Base-by-base conservation (phyloP, 2,329 filamentous ascomycete genomes). In the Dryadomyces quercivorus region DNA sequence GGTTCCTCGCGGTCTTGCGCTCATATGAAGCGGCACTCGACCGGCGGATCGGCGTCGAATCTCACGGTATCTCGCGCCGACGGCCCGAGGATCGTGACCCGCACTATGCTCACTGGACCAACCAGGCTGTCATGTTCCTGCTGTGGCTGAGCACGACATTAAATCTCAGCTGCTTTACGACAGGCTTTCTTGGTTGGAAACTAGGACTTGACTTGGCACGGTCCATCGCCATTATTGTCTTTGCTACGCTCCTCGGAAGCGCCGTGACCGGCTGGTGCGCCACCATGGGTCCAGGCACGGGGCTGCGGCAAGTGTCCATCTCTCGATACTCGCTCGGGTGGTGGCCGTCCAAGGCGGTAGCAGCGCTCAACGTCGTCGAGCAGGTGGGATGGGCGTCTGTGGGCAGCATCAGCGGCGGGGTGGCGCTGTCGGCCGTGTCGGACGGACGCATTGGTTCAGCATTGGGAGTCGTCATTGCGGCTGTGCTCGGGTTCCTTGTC, bases 381-480 rank as follows among this genome's bases (percentile, higher is more conserved):
- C 67, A 77, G 44, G 71, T 75, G 26, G 76, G 76, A 12, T 80
- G 77, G 67, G 72, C 70, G 16, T 66, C 77, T 44, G 70, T 80
- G 12, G 72, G 71, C 26, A 72, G 70, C 57, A 75, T 80, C 56
- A 74, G 76, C 2, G 75, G 75, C 21, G 77, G 76, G 0, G 65
- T 73, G 48, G 71, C 71, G 1, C 65, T 77, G 22, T 68, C 70
- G 2, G 73, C 74, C n/a, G 70, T 75, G 46, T 70, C 69, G 2
- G 63, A 69, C 45, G 70, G 71, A 22, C 63, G 60, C n/a, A 63
- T 80, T 42, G 73, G 70, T 49, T 67, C 74, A 1, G 68, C 72
- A 15, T 70, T 77, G n/a, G 75, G 76, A 15, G 77, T 81, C 52
- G 69, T 78, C 55, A 71, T 81, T 44, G 70, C 76, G 20, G 71